Evolutionary conservation across 345 rosid genomes (phyloP).

Genomic region (Salix exigua): DNA sequence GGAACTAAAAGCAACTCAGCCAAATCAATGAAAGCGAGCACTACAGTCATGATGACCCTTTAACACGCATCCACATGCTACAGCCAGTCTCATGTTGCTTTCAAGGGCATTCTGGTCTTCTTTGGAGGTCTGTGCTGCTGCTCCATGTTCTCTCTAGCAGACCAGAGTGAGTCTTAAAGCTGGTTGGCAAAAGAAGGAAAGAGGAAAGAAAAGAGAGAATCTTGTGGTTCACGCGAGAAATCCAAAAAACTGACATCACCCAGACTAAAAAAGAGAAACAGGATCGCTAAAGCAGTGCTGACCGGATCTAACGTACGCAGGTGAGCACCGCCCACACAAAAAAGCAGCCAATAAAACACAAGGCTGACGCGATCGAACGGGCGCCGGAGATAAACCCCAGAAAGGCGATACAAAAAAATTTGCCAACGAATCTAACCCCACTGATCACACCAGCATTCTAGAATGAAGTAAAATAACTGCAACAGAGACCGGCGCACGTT

Average conservation of each 20-base stretch:
- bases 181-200: not conserved
- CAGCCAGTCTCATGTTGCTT: not conserved
- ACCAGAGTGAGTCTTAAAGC: not conserved
- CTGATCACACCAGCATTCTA: not conserved
- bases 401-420: not conserved
- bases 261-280: not conserved
- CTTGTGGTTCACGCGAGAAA: not conserved
- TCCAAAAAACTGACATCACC: not conserved
- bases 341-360: not conserved
- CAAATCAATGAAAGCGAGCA: not conserved
- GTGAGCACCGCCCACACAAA: not conserved
- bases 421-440: not conserved
- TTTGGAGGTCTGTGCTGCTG: not conserved
- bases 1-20: not conserved
- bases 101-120: not conserved
- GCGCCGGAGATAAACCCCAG: not conserved
- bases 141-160: not conserved
- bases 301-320: not conserved
- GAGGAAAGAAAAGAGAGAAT: not conserved
- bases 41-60: not conserved
- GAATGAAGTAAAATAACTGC: not conserved
- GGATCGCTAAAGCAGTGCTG: not conserved
- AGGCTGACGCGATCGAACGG: not conserved
- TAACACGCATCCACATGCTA: not conserved
- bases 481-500: not conserved